These are phyloP conservation scores for Paramecium caudatum DNA, from an alignment of 73 alveolate genomes.

Conservation along the genomic window DNA sequence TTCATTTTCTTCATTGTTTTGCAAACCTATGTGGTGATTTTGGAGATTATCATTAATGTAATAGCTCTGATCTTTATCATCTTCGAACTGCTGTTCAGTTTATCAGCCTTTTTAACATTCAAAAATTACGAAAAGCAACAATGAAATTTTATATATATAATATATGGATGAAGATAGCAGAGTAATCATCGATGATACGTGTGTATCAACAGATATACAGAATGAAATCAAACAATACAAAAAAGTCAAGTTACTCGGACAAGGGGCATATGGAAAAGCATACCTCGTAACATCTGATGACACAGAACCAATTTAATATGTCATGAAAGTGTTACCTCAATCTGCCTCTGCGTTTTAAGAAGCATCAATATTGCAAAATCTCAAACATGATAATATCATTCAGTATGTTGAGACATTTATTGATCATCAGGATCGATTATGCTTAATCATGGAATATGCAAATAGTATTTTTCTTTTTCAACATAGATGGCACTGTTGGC, in stretches of 20 bases:
- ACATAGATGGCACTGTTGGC: conserved; percentile 22
- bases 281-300: conserved; percentile 78
- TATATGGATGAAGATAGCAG: conserved; percentile 40
- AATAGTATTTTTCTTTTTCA: conserved; percentile 67
- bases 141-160: conserved; percentile 15
- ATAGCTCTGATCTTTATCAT: neutral
- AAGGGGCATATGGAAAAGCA: conserved; percentile 84
- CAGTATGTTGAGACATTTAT: conserved; percentile 37
- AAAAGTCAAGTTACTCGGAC: conserved; percentile 81
- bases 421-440: conserved; percentile 66
- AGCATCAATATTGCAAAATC: conserved; percentile 16
- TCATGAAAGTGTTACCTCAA: conserved; percentile 54
- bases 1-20: conserved; percentile 4
- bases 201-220: neutral
- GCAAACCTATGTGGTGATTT: conserved; percentile 16
- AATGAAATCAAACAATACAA: conserved; percentile 44
- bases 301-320: conserved; percentile 21
- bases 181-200: neutral
- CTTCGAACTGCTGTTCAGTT: conserved; percentile 20
- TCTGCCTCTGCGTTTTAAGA: conserved; percentile 3
- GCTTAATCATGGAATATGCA: conserved; percentile 90
- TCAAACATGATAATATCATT: conserved; percentile 57
- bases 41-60: conserved; percentile 23
- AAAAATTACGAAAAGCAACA: conserved; percentile 14
- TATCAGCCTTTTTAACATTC: conserved; percentile 42